These are phyloP conservation scores for Russula dissimulans DNA, from an alignment of 768 basidiomycete species.

Conservation along the genomic window DNA sequence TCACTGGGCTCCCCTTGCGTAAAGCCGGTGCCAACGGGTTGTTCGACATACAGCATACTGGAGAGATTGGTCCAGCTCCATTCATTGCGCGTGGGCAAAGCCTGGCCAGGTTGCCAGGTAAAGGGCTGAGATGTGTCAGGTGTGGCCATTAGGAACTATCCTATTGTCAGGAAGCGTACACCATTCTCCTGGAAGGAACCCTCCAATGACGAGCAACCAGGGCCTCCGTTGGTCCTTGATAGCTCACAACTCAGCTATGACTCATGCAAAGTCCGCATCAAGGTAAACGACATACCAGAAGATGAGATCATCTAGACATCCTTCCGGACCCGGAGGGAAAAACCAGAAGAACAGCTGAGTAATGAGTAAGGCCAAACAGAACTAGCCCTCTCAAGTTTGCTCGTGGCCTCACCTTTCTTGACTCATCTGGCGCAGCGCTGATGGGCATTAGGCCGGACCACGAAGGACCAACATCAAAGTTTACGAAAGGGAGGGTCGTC, in stretches of 20 bases:
- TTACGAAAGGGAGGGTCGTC: constrained; percentile 51
- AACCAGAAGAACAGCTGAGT: constrained; percentile 74
- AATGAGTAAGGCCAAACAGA: neutral
- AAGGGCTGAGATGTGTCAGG: constrained; percentile 41
- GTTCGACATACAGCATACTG: constrained; percentile 66
- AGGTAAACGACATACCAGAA: constrained; percentile 46
- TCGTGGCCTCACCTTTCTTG: constrained; percentile 44
- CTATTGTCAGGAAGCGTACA: constrained; percentile 32
- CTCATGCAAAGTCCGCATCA: neutral
- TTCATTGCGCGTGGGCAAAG: constrained; percentile 52
- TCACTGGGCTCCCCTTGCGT: constrained; percentile 62
- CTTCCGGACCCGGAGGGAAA: constrained; percentile 68
- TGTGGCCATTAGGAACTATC: neutral
- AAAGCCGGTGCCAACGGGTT: constrained; percentile 74
- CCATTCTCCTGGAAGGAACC: constrained; percentile 70
- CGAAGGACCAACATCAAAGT: constrained; percentile 67
- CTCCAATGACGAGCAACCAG: constrained; percentile 67
- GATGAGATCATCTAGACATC: constrained; percentile 62
- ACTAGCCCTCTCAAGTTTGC: neutral
- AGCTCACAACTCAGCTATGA: too few species aligned
- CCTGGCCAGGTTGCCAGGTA: constrained; percentile 50
- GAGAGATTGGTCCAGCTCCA: constrained; percentile 76
- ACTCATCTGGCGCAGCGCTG: constrained; percentile 49
- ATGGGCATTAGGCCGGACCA: constrained; percentile 72
- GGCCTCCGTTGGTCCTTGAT: constrained; percentile 70